Conservation (phyloP, 73 alveolate genomes). For the Symbiodinium pilosum region DNA sequence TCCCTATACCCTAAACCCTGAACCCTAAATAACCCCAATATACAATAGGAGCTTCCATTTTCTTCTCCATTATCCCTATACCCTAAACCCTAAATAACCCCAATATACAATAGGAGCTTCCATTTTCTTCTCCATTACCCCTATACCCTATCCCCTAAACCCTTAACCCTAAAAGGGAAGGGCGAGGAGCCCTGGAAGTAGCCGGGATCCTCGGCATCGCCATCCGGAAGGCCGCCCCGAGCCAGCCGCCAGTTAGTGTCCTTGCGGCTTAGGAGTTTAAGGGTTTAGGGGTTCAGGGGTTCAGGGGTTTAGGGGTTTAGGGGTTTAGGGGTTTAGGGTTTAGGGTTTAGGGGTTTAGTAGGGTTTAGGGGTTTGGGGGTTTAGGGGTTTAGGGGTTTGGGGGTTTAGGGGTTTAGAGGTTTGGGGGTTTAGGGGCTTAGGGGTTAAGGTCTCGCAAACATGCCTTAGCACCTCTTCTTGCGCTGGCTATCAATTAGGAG, state of each 20-base stretch:
- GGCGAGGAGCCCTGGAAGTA: slow-evolving; percentile 62
- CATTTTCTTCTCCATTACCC: too few relatives aligned
- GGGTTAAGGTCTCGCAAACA: neutral
- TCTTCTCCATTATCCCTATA: too few relatives aligned
- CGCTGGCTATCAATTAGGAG: too few relatives aligned
- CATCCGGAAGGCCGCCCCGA: slow-evolving; percentile 37
- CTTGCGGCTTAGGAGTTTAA: neutral
- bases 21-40: neutral
- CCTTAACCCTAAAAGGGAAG: neutral
- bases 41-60: too few relatives aligned
- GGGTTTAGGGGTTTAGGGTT: neutral
- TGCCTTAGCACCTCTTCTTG: too few relatives aligned
- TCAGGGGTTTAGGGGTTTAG: neutral
- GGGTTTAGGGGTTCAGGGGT: neutral
- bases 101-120: too few relatives aligned
- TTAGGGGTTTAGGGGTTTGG: neutral
- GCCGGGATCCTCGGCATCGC: slow-evolving; percentile 26
- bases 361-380: neutral
- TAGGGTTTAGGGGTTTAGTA: neutral
- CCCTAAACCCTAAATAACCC: too few relatives aligned
- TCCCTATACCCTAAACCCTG: too few relatives aligned
- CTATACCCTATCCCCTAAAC: too few relatives aligned
- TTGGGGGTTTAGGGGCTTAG: neutral
- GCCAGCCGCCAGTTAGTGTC: slow-evolving; percentile 88
- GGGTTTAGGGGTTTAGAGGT: neutral